Conservation (phyloP, 2,329 filamentous ascomycete genomes). For the Colletotrichum tropicicola region DNA sequence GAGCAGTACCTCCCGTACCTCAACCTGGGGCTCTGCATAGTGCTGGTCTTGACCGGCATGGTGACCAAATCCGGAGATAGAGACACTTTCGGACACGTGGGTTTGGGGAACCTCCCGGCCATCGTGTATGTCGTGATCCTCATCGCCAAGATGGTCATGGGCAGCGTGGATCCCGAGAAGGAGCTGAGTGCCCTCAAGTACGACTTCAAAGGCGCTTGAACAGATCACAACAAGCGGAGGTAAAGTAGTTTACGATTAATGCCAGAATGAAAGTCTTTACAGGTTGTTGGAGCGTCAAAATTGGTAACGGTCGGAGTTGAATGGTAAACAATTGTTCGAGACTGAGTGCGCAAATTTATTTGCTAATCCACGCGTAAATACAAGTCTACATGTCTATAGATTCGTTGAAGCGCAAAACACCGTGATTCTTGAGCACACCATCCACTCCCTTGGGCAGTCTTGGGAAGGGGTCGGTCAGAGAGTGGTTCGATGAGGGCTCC, state of each 20-base stretch:
- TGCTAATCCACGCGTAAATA: slow-evolving; percentile 3
- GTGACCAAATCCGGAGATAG: slow-evolving; percentile 38
- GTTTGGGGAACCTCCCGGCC: slow-evolving; percentile 60
- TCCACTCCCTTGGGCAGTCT: slow-evolving; percentile 84
- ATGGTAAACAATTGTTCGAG: neutral
- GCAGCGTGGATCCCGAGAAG: slow-evolving; percentile 72
- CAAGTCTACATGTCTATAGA: slow-evolving; percentile 76
- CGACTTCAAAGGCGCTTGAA: slow-evolving; percentile 72
- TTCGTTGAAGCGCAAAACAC: slow-evolving; percentile 92
- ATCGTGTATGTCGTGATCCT: slow-evolving; percentile 70
- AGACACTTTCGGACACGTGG: slow-evolving; percentile 47
- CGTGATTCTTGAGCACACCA: slow-evolving; percentile 84
- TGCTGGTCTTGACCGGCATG: slow-evolving; percentile 59
- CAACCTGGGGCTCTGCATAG: slow-evolving; percentile 64
- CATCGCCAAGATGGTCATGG: slow-evolving; percentile 71
- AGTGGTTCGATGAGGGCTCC: slow-evolving; percentile 53
- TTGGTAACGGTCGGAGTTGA: neutral
- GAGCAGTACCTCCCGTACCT: slow-evolving; percentile 66
- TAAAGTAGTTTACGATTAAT: slow-evolving; percentile 17
- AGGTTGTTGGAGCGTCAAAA: neutral
- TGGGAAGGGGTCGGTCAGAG: slow-evolving; percentile 60
- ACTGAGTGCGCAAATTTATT: slow-evolving; percentile 18
- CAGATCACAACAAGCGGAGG: neutral
- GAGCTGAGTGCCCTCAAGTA: slow-evolving; percentile 72
- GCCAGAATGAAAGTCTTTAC: neutral